Percentiles rank a stretch among this genome's conserved stretches.
Conservation (phyloP, 164 flowering plant species). For the Litsea cubeba region DNA sequence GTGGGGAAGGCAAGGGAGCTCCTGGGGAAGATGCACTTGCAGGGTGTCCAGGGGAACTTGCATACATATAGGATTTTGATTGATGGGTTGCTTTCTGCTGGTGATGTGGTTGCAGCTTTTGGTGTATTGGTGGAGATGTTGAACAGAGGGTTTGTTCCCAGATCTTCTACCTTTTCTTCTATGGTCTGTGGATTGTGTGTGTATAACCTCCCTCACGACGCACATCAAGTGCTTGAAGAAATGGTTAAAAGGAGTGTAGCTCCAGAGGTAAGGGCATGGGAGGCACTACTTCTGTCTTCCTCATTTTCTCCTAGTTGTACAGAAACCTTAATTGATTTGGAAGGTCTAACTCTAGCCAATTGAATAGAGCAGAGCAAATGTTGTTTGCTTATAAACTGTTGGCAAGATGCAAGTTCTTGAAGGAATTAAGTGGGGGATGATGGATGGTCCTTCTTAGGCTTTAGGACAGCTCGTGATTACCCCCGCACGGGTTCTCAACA, state of each 20-base stretch:
- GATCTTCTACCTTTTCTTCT: constrained; percentile 33
- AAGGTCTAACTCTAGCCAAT: neutral
- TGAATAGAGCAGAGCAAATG: neutral
- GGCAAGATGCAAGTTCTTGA: neutral
- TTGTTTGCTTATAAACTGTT: neutral
- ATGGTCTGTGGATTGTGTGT: constrained; percentile 38
- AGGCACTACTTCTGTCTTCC: constrained; percentile 27
- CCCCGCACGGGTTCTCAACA: neutral
- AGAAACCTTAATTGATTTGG: neutral
- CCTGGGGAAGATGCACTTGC: constrained; percentile 37
- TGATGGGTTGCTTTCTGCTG: constrained; percentile 36
- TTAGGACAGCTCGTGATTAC: neutral
- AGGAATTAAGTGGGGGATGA: neutral
- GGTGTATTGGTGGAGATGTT: constrained; percentile 41
- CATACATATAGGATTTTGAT: constrained; percentile 44
- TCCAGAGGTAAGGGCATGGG: constrained; percentile 51
- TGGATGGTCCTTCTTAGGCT: neutral
- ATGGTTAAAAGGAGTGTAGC: constrained; percentile 23
- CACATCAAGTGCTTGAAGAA: constrained; percentile 30
- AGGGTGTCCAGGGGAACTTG: constrained; percentile 35
- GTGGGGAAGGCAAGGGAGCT: constrained; percentile 33
- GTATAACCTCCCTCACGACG: constrained; percentile 27
- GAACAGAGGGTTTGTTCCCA: constrained; percentile 24
- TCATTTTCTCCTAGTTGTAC: neutral
- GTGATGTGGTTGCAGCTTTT: constrained; percentile 46